Evolutionary conservation across 805 yeast genomes (phyloP).

Genomic region (Cyberlindnera xishuangbannaensis): DNA sequence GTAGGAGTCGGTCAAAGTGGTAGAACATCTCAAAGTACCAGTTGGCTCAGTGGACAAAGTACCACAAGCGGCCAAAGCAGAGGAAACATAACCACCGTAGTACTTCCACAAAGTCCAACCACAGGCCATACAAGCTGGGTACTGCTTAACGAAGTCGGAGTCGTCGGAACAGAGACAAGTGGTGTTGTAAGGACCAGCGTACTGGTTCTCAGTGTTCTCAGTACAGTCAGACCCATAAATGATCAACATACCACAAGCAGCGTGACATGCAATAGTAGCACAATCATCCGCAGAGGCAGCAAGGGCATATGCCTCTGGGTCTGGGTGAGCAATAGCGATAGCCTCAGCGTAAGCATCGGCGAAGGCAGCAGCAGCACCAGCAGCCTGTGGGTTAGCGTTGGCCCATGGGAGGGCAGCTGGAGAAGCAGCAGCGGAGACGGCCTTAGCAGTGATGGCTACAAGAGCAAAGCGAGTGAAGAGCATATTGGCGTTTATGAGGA

Average conservation of each 20-base stretch:
- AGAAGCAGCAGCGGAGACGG: conserved; percentile 7
- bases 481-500: conserved; percentile 1
- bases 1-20: conserved; percentile 16
- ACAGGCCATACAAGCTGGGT: conserved; percentile 30
- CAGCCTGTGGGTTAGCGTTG: conserved; percentile 15
- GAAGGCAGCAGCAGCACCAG: conserved; percentile 18
- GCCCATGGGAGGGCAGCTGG: conserved; percentile 22
- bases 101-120: conserved; percentile 35
- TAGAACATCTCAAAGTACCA: conserved; percentile 20
- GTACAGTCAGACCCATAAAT: conserved; percentile 30
- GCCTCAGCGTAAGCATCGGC: conserved; percentile 21
- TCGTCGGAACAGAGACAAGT: conserved; percentile 22
- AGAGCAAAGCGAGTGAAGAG: conserved; percentile 8
- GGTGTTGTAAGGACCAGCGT: conserved; percentile 20
- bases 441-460: conserved; percentile 2
- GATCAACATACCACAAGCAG: conserved; percentile 31
- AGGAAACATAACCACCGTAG: conserved; percentile 26
- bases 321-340: conserved; percentile 17
- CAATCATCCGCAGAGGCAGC: conserved; percentile 21
- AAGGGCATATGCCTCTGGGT: conserved; percentile 18
- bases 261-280: conserved; percentile 30
- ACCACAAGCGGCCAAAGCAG: conserved; percentile 26
- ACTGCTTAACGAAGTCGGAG: conserved; percentile 17
- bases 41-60: conserved; percentile 26
- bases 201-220: conserved; percentile 21